A percentile compares a stretch with the other conserved stretches of the same genome.
These are phyloP conservation scores for Lactarius sanguifluus DNA, from an alignment of 768 basidiomycete species.

Conservation along the genomic window DNA sequence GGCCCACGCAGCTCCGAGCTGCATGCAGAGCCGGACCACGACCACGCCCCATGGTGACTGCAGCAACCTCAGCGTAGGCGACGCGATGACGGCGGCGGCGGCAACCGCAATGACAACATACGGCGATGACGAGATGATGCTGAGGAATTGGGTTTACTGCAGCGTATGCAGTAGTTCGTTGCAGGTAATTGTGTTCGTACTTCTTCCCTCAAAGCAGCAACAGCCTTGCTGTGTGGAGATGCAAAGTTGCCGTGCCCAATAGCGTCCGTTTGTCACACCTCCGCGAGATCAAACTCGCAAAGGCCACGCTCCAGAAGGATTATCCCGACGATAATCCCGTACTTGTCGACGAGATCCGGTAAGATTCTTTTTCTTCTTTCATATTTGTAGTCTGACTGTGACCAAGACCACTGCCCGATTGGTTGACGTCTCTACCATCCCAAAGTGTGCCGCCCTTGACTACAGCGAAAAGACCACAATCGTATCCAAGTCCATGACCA, in stretches of 20 bases:
- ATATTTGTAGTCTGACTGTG: neutral
- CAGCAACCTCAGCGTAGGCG: too few species aligned
- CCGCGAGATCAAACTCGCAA: slow-evolving; percentile 25
- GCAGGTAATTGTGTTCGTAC: slow-evolving; percentile 27
- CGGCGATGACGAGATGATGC: too few species aligned
- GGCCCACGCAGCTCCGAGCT: too few species aligned
- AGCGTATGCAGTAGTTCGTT: too few species aligned
- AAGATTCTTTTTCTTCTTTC: neutral
- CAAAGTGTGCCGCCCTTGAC: neutral
- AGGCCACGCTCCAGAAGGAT: slow-evolving; percentile 26
- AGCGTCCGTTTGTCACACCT: slow-evolving; percentile 22
- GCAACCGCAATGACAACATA: too few species aligned
- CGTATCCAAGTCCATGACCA: too few species aligned
- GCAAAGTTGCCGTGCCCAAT: slow-evolving; percentile 26
- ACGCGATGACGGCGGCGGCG: too few species aligned
- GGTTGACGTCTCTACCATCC: neutral
- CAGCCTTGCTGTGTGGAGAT: slow-evolving; percentile 31
- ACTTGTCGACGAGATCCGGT: slow-evolving; percentile 26
- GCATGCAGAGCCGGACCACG: too few species aligned
- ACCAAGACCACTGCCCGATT: slow-evolving; percentile 20
- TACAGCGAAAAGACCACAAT: too few species aligned
- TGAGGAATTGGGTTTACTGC: too few species aligned
- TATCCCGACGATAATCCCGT: too few species aligned
- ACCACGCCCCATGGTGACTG: too few species aligned
- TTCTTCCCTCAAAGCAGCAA: slow-evolving; percentile 30